These are phyloP conservation scores for Camelina laxa DNA, from an alignment of 345 rosid species.

Conservation along the genomic window DNA sequence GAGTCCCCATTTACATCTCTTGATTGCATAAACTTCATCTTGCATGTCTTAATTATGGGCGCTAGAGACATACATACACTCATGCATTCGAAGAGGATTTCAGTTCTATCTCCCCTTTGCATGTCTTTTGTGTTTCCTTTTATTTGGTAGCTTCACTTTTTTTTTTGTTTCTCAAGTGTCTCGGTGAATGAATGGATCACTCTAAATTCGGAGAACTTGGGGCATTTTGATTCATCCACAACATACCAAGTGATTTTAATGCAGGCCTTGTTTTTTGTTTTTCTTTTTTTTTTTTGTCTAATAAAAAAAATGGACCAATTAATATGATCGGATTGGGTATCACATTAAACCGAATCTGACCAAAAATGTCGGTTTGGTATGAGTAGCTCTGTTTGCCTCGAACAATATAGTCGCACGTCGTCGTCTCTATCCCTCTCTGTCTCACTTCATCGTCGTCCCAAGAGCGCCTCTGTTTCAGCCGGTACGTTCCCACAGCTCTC, in stretches of 20 bases:
- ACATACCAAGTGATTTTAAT: too few species aligned
- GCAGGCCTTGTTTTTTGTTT: too few species aligned
- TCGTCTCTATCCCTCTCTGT: not conserved
- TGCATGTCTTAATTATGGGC: not conserved
- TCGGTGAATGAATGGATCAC: not conserved
- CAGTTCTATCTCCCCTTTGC: not conserved
- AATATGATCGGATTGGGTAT: not conserved
- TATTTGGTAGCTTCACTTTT: not conserved
- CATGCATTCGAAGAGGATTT: not conserved
- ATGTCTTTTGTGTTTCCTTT: not conserved
- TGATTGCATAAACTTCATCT: not conserved
- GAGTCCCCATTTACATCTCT: too few species aligned
- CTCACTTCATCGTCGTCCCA: not conserved
- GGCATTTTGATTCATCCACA: not conserved
- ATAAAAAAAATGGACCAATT: not conserved
- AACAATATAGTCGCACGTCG: constrained; percentile 19
- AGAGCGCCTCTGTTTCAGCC: constrained; percentile 2
- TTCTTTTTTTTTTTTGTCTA: too few species aligned
- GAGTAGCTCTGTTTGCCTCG: not conserved
- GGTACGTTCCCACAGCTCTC: not conserved
- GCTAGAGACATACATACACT: not conserved
- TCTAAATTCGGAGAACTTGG: not conserved
- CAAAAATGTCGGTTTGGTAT: constrained; percentile 5
- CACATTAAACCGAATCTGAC: not conserved
- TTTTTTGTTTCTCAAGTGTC: not conserved